phyloP scores from a whole-genome alignment of 768 basidiomycete species.

The Chalciporus sphaerocephalus region DNA sequence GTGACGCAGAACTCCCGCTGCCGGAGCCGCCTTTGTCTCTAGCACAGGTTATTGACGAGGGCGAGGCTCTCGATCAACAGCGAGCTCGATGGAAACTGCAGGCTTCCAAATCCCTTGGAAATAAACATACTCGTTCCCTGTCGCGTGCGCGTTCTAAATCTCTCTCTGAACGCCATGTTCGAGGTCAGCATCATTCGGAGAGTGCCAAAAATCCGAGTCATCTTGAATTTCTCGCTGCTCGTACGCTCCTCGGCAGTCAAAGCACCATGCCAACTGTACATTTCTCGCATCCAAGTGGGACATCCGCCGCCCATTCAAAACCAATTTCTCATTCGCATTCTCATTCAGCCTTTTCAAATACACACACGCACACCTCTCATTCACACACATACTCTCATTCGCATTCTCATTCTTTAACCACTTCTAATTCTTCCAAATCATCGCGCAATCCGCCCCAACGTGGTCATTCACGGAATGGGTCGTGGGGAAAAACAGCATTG shows the following conservation, averaged over 20 bases:
- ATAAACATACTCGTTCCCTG: constrained; percentile 55
- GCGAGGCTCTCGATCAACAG: constrained; percentile 54
- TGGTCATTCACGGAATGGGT: constrained; percentile 36
- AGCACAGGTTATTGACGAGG: constrained; percentile 56
- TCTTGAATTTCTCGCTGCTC: constrained; percentile 61
- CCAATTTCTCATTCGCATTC: constrained; percentile 29
- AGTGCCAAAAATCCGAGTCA: constrained; percentile 18
- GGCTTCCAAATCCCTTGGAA: constrained; percentile 60
- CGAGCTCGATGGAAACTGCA: constrained; percentile 64
- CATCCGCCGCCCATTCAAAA: constrained; percentile 24
- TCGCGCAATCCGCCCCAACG: constrained; percentile 18
- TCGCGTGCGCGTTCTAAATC: constrained; percentile 51
- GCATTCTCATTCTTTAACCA: constrained; percentile 37
- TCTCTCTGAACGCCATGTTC: constrained; percentile 20
- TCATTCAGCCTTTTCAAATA: constrained; percentile 14
- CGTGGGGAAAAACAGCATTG: constrained; percentile 37
- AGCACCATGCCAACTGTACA: constrained; percentile 42
- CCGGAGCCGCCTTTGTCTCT: constrained; percentile 61
- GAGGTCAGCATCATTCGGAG: constrained; percentile 18
- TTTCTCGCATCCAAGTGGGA: constrained; percentile 16
- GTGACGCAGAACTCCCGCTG: constrained; percentile 50
- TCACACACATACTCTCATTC: constrained; percentile 31
- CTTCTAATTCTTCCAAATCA: constrained; percentile 32
- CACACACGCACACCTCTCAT: constrained; percentile 20
- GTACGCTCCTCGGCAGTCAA: constrained; percentile 65